Evolutionary conservation across 805 yeast species (phyloP).

Genomic region (Schwanniomyces polymorphus): DNA sequence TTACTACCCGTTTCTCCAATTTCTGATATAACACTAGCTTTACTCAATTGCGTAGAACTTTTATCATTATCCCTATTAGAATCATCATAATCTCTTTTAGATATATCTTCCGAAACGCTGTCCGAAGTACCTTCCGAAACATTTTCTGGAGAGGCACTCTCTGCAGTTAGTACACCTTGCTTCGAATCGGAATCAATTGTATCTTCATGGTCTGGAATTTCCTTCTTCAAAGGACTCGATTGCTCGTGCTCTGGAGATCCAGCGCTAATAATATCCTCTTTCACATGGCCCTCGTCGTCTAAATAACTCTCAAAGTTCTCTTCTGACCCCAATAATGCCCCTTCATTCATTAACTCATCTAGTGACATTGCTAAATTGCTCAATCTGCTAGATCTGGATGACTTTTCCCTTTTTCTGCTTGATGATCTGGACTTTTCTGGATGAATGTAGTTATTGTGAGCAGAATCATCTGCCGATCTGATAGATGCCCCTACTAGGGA

Average conservation of each 20-base stretch:
- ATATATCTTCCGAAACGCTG: background rate
- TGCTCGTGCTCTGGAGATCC: constrained; percentile 14
- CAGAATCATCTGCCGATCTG: constrained; percentile 47
- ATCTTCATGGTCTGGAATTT: constrained; percentile 4
- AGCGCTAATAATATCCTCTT: constrained; percentile 37
- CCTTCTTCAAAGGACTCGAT: constrained; percentile 5
- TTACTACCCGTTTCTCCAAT: background rate
- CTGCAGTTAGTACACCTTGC: background rate
- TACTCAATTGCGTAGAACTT: background rate
- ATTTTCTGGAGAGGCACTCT: background rate
- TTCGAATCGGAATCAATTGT: constrained; percentile 7
- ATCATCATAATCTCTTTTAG: background rate
- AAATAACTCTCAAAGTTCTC: constrained; percentile 53
- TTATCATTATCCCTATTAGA: background rate
- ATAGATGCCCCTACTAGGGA: constrained; percentile 56
- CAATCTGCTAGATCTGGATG: constrained; percentile 16
- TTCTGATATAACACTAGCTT: background rate
- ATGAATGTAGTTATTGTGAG: constrained; percentile 45
- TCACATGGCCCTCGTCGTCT: constrained; percentile 55
- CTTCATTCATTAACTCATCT: constrained; percentile 50
- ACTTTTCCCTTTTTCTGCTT: constrained; percentile 9
- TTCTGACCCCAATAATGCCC: constrained; percentile 48
- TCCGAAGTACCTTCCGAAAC: no score
- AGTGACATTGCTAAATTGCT: constrained; percentile 48
- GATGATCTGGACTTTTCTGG: constrained; percentile 37